A percentile compares a stretch with the other conserved stretches of the same genome.
Evolutionary conservation across 2,329 filamentous ascomycete species (phyloP).

Genomic region (Ophiostoma quercus): DNA sequence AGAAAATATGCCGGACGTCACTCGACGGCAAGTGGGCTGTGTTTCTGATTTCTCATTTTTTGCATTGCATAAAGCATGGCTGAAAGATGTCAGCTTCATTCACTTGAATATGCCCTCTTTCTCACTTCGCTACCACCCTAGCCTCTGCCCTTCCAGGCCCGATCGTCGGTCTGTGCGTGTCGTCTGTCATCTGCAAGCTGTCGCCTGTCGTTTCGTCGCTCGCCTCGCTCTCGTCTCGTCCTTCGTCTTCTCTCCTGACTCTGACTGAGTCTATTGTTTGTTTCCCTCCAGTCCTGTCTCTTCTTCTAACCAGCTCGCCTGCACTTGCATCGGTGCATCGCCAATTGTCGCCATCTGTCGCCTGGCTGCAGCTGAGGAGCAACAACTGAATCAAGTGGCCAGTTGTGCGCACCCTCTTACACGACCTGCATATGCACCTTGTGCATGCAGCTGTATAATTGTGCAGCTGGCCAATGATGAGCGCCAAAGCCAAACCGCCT

Average conservation of each 20-base stretch:
- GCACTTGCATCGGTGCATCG: conserved; percentile 19
- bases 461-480: conserved; percentile 27
- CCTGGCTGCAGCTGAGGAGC: conserved; percentile 22
- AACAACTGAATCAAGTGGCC: conserved; percentile 22
- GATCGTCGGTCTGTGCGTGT: conserved; percentile 5
- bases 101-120: conserved; percentile 9
- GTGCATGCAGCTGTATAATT: conserved; percentile 13
- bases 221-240: background rate
- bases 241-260: background rate
- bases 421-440: conserved; percentile 22
- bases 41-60: background rate
- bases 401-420: conserved; percentile 23
- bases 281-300: background rate
- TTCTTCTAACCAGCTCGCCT: conserved; percentile 4
- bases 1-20: conserved; percentile 17
- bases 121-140: conserved; percentile 6
- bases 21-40: conserved; percentile 18
- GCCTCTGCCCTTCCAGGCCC: conserved; percentile 2
- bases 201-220: background rate
- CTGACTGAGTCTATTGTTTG: background rate
- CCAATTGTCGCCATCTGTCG: conserved; percentile 17
- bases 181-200: background rate
- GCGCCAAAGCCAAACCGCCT: conserved; percentile 27
- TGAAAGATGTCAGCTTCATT: background rate
- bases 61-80: background rate